These are phyloP conservation scores for Groenewaldozyma salmanticensis DNA, from an alignment of 805 yeast genomes.

Conservation along the genomic window DNA sequence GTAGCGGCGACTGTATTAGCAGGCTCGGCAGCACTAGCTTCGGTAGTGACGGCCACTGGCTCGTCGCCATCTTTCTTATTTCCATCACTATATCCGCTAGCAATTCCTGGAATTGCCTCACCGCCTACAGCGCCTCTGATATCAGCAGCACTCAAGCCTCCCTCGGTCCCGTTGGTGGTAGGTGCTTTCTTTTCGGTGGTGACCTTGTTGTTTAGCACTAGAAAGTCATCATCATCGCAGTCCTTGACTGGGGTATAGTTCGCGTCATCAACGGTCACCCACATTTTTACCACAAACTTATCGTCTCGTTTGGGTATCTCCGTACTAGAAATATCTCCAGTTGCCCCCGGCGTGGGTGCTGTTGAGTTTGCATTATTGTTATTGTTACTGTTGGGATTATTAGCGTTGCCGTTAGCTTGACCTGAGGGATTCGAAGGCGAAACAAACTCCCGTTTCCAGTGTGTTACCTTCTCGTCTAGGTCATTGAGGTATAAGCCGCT, in stretches of 20 bases:
- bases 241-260: slow-evolving; percentile 23
- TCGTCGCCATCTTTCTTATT: slow-evolving; percentile 19
- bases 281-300: slow-evolving; percentile 26
- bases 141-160: slow-evolving; percentile 35
- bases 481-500: slow-evolving; percentile 13
- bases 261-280: slow-evolving; percentile 21
- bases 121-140: slow-evolving; percentile 48
- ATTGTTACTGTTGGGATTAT: neutral
- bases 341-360: neutral
- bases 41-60: slow-evolving; percentile 7
- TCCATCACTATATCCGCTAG: slow-evolving; percentile 12
- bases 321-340: neutral
- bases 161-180: slow-evolving; percentile 15
- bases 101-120: slow-evolving; percentile 38
- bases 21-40: slow-evolving; percentile 8
- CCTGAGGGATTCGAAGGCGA: slow-evolving; percentile 8
- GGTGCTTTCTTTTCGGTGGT: slow-evolving; percentile 10
- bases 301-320: slow-evolving; percentile 11
- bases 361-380: neutral
- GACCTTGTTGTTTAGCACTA: slow-evolving; percentile 32
- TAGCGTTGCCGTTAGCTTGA: neutral
- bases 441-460: slow-evolving; percentile 28
- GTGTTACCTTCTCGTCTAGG: slow-evolving; percentile 16
- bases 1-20: neutral
- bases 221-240: slow-evolving; percentile 34